phyloP scores from a whole-genome alignment of 108 stramenopile species.

The Aureococcus anophagefferens region DNA sequence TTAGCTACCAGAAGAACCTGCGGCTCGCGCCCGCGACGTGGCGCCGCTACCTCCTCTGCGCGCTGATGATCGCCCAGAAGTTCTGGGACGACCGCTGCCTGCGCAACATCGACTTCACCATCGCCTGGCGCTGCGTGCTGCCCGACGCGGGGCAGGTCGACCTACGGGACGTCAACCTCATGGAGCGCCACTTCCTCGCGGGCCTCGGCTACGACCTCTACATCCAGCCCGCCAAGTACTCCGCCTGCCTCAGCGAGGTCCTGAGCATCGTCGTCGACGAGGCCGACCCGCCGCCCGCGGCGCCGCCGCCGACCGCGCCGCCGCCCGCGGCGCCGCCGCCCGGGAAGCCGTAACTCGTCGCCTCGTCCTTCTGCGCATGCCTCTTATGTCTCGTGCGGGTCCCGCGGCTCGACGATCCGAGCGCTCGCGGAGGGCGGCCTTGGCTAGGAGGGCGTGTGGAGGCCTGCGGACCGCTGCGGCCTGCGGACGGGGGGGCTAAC shows the following conservation, averaged over 20 bases:
- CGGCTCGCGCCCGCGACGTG: neutral
- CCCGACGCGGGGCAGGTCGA: neutral
- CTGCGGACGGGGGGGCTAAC: too few species aligned
- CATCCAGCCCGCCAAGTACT: neutral
- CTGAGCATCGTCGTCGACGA: neutral
- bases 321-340: too few species aligned
- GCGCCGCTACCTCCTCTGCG: neutral
- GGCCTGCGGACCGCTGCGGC: too few species aligned
- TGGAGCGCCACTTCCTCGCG: neutral
- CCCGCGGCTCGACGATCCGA: too few species aligned
- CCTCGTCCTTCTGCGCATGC: too few species aligned
- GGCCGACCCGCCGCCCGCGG: too few species aligned
- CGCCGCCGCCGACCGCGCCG: too few species aligned
- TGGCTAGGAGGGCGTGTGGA: too few species aligned
- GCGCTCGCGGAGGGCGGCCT: too few species aligned
- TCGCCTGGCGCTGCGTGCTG: neutral
- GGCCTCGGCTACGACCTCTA: conserved; percentile 1
- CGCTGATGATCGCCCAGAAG: neutral
- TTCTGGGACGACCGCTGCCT: conserved; percentile 1
- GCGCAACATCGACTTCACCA: neutral
- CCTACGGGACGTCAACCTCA: neutral
- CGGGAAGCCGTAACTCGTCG: too few species aligned
- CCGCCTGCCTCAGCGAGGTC: neutral
- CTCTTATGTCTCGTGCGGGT: too few species aligned
- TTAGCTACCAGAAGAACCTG: neutral